Percentiles rank a stretch among this genome's conserved stretches.
phyloP scores from a whole-genome alignment of 306 rosid species.

The Corylus heterophylla region DNA sequence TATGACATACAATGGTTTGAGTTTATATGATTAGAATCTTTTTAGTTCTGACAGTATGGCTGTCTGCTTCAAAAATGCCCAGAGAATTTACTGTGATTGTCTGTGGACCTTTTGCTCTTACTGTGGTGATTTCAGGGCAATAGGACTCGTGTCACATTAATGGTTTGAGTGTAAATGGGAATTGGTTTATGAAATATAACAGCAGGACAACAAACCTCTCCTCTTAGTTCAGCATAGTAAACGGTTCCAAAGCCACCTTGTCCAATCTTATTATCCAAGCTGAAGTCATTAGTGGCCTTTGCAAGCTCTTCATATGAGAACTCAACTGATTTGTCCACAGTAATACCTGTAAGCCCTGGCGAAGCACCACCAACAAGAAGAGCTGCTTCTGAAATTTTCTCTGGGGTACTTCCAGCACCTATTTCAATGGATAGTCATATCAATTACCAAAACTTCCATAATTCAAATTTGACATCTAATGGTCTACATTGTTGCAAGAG shows the following conservation, averaged over 20 bases:
- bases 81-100: background rate
- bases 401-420: conserved; percentile 47
- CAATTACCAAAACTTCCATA: background rate
- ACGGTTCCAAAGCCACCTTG: conserved; percentile 81
- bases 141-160: background rate
- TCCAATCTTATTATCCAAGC: conserved; percentile 53
- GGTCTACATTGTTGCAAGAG: background rate
- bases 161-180: background rate
- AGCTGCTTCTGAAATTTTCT: conserved; percentile 42
- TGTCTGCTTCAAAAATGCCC: background rate
- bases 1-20: too few species aligned
- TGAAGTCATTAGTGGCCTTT: conserved; percentile 59
- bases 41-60: too few species aligned
- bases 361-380: conserved; percentile 28
- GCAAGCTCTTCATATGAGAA: conserved; percentile 75
- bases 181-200: background rate
- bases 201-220: conserved; percentile 53
- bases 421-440: conserved; percentile 10
- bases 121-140: background rate
- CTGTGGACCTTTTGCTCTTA: background rate
- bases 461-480: conserved; percentile 1
- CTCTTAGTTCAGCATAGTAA: conserved; percentile 65
- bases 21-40: too few species aligned
- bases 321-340: conserved; percentile 75
- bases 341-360: conserved; percentile 50